Evolutionary conservation across 192 early-diverging fungal species (phyloP).

Genomic region (Coemansia javaensis): DNA sequence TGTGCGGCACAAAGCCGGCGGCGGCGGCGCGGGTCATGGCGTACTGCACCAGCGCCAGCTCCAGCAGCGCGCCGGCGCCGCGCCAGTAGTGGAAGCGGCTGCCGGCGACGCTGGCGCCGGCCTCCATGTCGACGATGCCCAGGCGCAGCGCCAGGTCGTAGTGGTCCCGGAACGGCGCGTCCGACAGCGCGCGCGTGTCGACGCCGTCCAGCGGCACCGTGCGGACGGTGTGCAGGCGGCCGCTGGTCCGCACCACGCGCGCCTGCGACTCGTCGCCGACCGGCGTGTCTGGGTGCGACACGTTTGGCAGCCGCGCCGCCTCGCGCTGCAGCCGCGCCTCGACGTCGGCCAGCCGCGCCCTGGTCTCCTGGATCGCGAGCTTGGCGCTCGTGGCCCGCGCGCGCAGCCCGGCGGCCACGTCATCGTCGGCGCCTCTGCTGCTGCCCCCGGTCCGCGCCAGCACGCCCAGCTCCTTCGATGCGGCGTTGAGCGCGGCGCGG

Average conservation of each 20-base stretch:
- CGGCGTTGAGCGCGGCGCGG: conserved; percentile 44
- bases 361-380: conserved; percentile 51
- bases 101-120: conserved; percentile 74
- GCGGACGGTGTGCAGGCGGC: conserved; percentile 19
- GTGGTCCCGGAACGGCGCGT: conserved; percentile 57
- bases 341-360: conserved; percentile 44
- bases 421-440: not conserved
- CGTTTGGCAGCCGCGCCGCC: conserved; percentile 74
- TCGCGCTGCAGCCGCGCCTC: conserved; percentile 57
- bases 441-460: conserved; percentile 5
- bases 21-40: conserved; percentile 69
- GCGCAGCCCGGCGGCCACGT: conserved; percentile 5
- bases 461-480: conserved; percentile 43
- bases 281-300: conserved; percentile 66
- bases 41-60: conserved; percentile 82
- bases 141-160: conserved; percentile 59
- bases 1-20: conserved; percentile 72
- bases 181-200: conserved; percentile 3
- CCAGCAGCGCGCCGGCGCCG: conserved; percentile 80
- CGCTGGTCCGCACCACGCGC: conserved; percentile 46
- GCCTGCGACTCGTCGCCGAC: conserved; percentile 72
- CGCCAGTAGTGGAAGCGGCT: conserved; percentile 83
- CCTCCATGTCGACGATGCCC: conserved; percentile 76
- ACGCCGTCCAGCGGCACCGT: conserved; percentile 15
- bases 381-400: conserved; percentile 57